These are phyloP conservation scores for Bidens hawaiensis DNA, from an alignment of 140 eudicot genomes.

Conservation along the genomic window DNA sequence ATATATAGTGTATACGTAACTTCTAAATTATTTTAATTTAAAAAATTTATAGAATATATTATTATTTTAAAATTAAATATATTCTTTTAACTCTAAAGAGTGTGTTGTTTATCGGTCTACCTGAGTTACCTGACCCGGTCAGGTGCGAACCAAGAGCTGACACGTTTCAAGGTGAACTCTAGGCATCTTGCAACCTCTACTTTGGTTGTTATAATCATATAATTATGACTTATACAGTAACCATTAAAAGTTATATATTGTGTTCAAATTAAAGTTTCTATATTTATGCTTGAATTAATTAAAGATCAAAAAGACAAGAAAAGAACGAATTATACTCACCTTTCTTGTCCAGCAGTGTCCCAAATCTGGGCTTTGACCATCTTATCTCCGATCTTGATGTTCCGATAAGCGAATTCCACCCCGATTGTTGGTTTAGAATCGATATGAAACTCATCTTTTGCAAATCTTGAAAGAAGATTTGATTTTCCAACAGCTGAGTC, in stretches of 20 bases:
- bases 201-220: too few species aligned
- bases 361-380: slow-evolving; percentile 29
- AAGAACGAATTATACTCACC: slow-evolving; percentile 14
- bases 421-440: slow-evolving; percentile 31
- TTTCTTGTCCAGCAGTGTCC: slow-evolving; percentile 39
- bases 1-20: not conserved
- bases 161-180: not conserved
- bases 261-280: not conserved
- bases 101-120: not conserved
- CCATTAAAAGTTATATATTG: not conserved
- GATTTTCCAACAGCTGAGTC: slow-evolving; percentile 38
- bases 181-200: not conserved
- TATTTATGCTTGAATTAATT: not conserved
- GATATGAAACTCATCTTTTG: slow-evolving; percentile 25
- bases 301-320: not conserved
- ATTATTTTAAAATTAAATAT: too few species aligned
- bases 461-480: slow-evolving; percentile 28
- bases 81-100: not conserved
- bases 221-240: not conserved
- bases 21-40: too few species aligned
- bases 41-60: too few species aligned
- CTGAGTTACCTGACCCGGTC: too few species aligned
- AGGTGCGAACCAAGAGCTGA: too few species aligned
- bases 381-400: slow-evolving; percentile 26
- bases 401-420: slow-evolving; percentile 30